A percentile compares a stretch with the other conserved stretches of the same genome.
Evolutionary conservation across 495 filamentous ascomycete genomes (phyloP).

Genomic region (Parathielavia hyrcaniae): DNA sequence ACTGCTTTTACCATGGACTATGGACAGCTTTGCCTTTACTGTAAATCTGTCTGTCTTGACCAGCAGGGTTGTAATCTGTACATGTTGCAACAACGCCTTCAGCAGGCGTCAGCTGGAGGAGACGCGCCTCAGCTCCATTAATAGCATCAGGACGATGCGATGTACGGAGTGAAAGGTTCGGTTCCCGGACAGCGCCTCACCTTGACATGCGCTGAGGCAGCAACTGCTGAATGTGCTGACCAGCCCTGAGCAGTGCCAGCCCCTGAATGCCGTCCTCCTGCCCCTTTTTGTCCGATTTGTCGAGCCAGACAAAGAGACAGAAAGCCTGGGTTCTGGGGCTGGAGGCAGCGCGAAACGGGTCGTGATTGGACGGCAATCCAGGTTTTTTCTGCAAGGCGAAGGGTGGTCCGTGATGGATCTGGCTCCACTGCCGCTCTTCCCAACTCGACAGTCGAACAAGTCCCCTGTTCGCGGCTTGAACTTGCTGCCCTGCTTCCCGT

Average conservation of each 20-base stretch:
- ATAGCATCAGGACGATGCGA: too few species aligned
- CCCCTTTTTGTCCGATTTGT: conserved; percentile 4
- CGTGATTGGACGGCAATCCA: not conserved
- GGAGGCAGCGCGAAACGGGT: not conserved
- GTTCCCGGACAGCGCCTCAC: not conserved
- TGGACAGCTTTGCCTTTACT: too few species aligned
- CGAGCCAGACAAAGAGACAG: not conserved
- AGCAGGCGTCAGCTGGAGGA: too few species aligned
- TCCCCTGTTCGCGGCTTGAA: not conserved
- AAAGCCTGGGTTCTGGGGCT: not conserved
- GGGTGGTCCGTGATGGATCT: not conserved
- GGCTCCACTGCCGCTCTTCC: conserved; percentile 3
- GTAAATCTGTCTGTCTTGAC: too few species aligned
- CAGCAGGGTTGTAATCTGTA: too few species aligned
- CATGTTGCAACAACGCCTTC: too few species aligned
- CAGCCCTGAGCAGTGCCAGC: not conserved
- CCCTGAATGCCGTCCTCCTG: conserved; percentile 7
- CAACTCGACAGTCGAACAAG: not conserved
- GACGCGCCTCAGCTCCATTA: too few species aligned
- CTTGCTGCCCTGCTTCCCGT: too few species aligned
- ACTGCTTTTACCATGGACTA: too few species aligned
- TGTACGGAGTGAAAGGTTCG: not conserved
- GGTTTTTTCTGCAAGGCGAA: conserved; percentile 1
- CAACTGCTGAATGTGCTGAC: not conserved
- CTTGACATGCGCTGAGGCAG: not conserved